These are phyloP conservation scores for Sphagnum fallax DNA, from an alignment of 228 moss, liverwort and hornwort species.

Conservation along the genomic window DNA sequence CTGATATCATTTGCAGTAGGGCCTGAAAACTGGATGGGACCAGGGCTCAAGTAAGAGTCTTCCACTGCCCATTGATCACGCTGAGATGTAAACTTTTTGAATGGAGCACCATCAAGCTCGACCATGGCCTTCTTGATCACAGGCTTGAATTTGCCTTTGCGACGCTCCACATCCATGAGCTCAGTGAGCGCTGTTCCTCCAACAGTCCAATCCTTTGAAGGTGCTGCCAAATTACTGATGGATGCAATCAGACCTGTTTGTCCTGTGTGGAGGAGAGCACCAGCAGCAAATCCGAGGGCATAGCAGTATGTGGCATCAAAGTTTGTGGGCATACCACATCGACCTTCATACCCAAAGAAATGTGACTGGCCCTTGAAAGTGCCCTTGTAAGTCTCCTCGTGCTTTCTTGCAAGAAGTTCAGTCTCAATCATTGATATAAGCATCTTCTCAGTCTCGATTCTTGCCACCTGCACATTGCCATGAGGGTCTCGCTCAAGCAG, in stretches of 20 bases:
- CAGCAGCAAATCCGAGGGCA: constrained; percentile 53
- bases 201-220: constrained; percentile 45
- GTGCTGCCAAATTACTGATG: constrained; percentile 47
- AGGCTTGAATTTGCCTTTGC: constrained; percentile 56
- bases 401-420: constrained; percentile 39
- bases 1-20: constrained; percentile 40
- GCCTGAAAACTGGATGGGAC: constrained; percentile 52
- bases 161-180: constrained; percentile 58
- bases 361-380: constrained; percentile 46
- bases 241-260: constrained; percentile 59
- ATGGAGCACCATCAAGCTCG: constrained; percentile 54
- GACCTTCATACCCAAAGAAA: constrained; percentile 64
- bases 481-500: constrained; percentile 49
- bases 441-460: constrained; percentile 59
- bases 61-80: constrained; percentile 40
- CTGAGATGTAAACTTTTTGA: constrained; percentile 39
- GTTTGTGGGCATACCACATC: constrained; percentile 62
- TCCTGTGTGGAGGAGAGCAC: constrained; percentile 38
- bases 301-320: constrained; percentile 59
- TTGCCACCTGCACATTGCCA: constrained; percentile 57
- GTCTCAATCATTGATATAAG: constrained; percentile 54
- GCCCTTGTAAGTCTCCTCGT: constrained; percentile 31
- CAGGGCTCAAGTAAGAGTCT: constrained; percentile 45
- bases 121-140: constrained; percentile 67
- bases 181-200: constrained; percentile 56